Percentiles rank a stretch among this genome's conserved stretches.
Conservation (phyloP, 805 yeast species). For the Suhomyces faveliae region DNA sequence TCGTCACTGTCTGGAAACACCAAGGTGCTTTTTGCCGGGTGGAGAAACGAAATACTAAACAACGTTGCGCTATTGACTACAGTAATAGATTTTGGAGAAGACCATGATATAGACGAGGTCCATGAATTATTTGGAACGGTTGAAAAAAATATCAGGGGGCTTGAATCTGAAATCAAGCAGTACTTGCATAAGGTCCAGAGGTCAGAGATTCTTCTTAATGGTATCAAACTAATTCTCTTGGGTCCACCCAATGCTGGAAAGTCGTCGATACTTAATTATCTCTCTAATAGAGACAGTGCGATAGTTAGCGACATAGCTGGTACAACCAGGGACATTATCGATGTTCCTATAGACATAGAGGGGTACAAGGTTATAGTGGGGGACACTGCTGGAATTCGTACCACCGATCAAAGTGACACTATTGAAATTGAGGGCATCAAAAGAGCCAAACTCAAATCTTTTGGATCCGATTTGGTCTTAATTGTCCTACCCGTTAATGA, state of each 20-base stretch:
- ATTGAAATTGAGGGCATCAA: slow-evolving; percentile 81
- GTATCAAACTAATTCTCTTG: slow-evolving; percentile 67
- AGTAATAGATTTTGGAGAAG: slow-evolving; percentile 92
- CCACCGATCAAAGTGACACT: slow-evolving; percentile 43
- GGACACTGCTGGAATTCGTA: slow-evolving; percentile 91
- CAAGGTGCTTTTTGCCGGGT: slow-evolving; percentile 49
- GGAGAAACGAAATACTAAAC: slow-evolving; percentile 68
- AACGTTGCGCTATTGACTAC: slow-evolving; percentile 80
- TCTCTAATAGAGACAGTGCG: slow-evolving; percentile 79
- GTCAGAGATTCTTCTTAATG: slow-evolving; percentile 65
- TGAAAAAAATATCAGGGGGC: slow-evolving; percentile 33
- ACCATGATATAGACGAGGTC: slow-evolving; percentile 74
- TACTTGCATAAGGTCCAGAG: slow-evolving; percentile 49
- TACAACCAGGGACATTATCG: slow-evolving; percentile 87
- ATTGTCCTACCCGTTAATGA: slow-evolving; percentile 57
- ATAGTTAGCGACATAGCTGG: slow-evolving; percentile 92
- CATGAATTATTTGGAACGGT: slow-evolving; percentile 54
- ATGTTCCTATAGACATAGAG: slow-evolving; percentile 72
- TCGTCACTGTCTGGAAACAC: slow-evolving; percentile 71
- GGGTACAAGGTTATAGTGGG: slow-evolving; percentile 84
- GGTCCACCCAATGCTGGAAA: slow-evolving; percentile 98
- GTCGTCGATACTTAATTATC: slow-evolving; percentile 75
- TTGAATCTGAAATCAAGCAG: slow-evolving; percentile 46
- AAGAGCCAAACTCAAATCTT: slow-evolving; percentile 63
- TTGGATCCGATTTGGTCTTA: slow-evolving; percentile 65